Evolutionary conservation across 106 monocot species (phyloP), one percentile per base, ranked within the genome.

Genomic region (Dendrobium huoshanense): DNA sequence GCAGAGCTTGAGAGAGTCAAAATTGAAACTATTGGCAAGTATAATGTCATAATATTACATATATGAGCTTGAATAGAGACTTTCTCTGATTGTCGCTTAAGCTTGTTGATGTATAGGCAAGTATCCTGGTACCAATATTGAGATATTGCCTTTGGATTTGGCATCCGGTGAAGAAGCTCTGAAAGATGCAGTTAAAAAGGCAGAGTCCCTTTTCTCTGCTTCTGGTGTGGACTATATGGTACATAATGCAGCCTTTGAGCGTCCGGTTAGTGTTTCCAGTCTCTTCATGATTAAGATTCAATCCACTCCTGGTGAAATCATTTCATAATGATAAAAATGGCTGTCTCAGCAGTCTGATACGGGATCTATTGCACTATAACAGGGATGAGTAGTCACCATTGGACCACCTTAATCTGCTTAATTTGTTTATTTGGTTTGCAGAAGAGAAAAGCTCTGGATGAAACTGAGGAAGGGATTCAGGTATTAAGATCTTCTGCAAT

Each of bases 181-280:
- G n/a, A 84, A 73, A 85, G 86, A 90, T 78, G 88, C 80, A n/a
- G 95, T 95, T 37, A 22, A 90, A 24, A 90, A 87, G 79, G 99
- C 99, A 45, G 99, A 99, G 82, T 93, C 91, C 44, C 85, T 94
- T 20, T 95, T 99, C 79, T 83, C 83, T 22, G 81, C 81, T 75
- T 80, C 88, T 55, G 99, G 99, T 79, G 91, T 99, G 7, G 84
- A 95, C 78, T 95, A 85, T 83, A 99, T 99, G 99, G 83, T 99
- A 43, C 99, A 99, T 78, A 99, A 99, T 91, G 99, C 99, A 75
- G 95, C 95, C 22, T 93, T 80, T 86, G 99, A 99, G 78, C 93
- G 93, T 25, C 95, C 95, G 61, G 99, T 99, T 86, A 78, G 87
- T 86, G 78, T 25, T 75, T 81, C 41, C n/a, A 31, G 56, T 44